These are phyloP conservation scores for Omphalotus guepiniiformis DNA, from an alignment of 768 basidiomycete species.

Conservation along the genomic window DNA sequence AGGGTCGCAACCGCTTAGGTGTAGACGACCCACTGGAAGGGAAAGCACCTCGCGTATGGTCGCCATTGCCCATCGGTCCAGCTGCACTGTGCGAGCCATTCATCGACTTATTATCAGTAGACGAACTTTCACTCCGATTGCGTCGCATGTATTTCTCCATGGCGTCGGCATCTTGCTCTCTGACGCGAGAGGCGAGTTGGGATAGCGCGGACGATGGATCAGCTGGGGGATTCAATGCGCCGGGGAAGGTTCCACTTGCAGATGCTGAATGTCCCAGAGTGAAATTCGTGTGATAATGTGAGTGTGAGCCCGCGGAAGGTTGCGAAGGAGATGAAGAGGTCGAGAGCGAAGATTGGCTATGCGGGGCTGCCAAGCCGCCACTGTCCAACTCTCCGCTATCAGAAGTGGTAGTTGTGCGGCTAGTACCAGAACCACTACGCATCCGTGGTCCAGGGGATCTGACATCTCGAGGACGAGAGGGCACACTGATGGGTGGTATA, in stretches of 20 bases:
- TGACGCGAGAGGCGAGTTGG: slow-evolving; percentile 76
- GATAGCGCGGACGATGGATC: slow-evolving; percentile 46
- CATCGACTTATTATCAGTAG: slow-evolving; percentile 67
- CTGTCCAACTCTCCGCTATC: slow-evolving; percentile 66
- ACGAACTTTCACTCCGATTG: slow-evolving; percentile 80
- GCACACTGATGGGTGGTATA: slow-evolving; percentile 32
- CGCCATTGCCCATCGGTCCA: slow-evolving; percentile 49
- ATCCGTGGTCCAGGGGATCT: slow-evolving; percentile 45
- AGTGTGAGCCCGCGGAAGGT: slow-evolving; percentile 32
- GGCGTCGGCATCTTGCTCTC: slow-evolving; percentile 81
- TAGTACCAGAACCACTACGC: slow-evolving; percentile 79
- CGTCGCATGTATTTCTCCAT: slow-evolving; percentile 83
- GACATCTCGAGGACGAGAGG: slow-evolving; percentile 42
- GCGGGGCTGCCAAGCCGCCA: slow-evolving; percentile 33
- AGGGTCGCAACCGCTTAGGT: slow-evolving; percentile 64
- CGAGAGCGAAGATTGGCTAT: slow-evolving; percentile 51
- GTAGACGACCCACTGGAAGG: slow-evolving; percentile 50
- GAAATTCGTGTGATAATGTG: background rate
- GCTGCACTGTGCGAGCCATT: slow-evolving; percentile 50
- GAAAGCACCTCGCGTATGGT: slow-evolving; percentile 46
- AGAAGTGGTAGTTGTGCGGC: slow-evolving; percentile 71
- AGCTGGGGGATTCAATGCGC: slow-evolving; percentile 24
- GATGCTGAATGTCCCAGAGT: slow-evolving; percentile 3
- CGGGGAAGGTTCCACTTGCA: slow-evolving; percentile 6
- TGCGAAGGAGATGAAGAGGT: slow-evolving; percentile 63